phyloP scores from a whole-genome alignment of 345 rosid genomes.

The Hibiscus mutabilis region DNA sequence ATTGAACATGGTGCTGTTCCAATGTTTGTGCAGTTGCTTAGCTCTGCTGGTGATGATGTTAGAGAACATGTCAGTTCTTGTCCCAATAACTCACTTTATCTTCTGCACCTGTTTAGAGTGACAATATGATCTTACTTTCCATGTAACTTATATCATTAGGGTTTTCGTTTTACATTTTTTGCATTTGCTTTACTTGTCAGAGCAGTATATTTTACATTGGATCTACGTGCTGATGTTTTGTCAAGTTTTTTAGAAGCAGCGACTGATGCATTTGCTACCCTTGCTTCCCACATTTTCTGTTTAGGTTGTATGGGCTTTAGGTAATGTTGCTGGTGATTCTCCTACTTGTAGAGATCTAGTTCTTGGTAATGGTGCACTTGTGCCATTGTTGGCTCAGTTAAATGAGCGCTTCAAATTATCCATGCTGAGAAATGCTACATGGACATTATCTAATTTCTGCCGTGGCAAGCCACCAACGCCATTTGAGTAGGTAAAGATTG shows the following conservation, averaged over 20 bases:
- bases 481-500: conserved; percentile 49
- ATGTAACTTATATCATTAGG: background rate
- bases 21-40: conserved; percentile 69
- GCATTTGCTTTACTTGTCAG: background rate
- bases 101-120: background rate
- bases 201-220: background rate
- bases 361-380: conserved; percentile 54
- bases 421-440: conserved; percentile 73
- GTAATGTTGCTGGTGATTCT: conserved; percentile 78
- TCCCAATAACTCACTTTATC: conserved; percentile 10
- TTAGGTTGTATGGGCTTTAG: conserved; percentile 76
- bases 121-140: background rate
- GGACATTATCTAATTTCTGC: conserved; percentile 72
- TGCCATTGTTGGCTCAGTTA: conserved; percentile 60
- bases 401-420: conserved; percentile 56
- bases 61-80: conserved; percentile 70
- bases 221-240: conserved; percentile 15
- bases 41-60: conserved; percentile 76
- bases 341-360: conserved; percentile 69
- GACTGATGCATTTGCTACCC: background rate
- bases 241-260: background rate
- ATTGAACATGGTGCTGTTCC: conserved; percentile 80
- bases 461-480: conserved; percentile 75
- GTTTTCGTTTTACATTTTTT: background rate
- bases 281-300: background rate